Percentiles rank a stretch among this genome's conserved stretches.
These are phyloP conservation scores for Peniophora sp. DNA, from an alignment of 1,284 basidiomycete species.

Conservation along the genomic window DNA sequence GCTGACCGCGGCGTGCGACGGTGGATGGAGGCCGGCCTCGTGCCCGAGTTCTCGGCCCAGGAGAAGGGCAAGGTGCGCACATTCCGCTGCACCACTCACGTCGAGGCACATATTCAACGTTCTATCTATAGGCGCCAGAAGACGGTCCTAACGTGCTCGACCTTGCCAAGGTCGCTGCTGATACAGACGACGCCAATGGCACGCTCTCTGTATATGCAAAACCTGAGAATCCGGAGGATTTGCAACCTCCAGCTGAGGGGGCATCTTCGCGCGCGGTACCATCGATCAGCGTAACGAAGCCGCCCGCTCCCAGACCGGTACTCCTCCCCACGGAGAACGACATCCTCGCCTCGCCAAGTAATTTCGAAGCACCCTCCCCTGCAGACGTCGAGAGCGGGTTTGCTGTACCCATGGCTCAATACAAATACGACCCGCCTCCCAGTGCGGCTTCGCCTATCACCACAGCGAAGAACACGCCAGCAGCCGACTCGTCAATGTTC, in stretches of 20 bases:
- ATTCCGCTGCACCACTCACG: background rate
- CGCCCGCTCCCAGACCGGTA: conserved; percentile 60
- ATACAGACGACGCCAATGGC: conserved; percentile 24
- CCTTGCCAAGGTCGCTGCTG: conserved; percentile 11
- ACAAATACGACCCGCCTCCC: conserved; percentile 19
- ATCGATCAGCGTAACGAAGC: conserved; percentile 55
- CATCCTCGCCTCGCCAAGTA: conserved; percentile 38
- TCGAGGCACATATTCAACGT: background rate
- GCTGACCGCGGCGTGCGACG: conserved; percentile 79
- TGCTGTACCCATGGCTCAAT: conserved; percentile 28
- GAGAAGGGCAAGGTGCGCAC: conserved; percentile 43
- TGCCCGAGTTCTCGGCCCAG: conserved; percentile 34
- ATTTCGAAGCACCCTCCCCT: conserved; percentile 32
- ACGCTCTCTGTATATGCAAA: conserved; percentile 28
- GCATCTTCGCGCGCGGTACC: conserved; percentile 27
- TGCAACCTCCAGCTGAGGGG: no score
- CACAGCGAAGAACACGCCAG: conserved; percentile 1
- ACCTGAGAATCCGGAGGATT: background rate
- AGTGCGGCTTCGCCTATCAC: conserved; percentile 1
- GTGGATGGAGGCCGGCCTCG: conserved; percentile 75
- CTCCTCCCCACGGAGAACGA: conserved; percentile 56
- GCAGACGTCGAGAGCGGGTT: conserved; percentile 56
- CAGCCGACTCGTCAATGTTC: background rate
- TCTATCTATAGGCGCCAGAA: conserved; percentile 13
- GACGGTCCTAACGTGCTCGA: conserved; percentile 17